Conservation (phyloP, 352 stramenopile species). For the Pythium myriotylum region DNA sequence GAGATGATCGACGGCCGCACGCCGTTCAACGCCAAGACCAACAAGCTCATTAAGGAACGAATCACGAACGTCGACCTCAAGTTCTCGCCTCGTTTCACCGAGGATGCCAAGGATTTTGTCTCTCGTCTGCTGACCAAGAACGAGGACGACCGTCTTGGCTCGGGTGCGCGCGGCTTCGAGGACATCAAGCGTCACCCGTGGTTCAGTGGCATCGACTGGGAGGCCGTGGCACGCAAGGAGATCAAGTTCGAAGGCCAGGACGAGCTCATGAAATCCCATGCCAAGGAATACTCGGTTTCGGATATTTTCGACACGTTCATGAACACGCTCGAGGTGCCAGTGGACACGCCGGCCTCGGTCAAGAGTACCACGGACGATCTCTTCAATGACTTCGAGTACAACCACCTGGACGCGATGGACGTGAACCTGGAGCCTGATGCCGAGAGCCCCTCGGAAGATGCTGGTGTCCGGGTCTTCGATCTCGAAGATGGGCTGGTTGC, state of each 20-base stretch:
- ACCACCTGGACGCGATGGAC: conserved; percentile 70
- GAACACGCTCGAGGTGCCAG: conserved; percentile 81
- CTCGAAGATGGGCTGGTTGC: conserved; percentile 30
- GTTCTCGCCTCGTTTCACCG: conserved; percentile 79
- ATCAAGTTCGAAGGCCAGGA: conserved; percentile 68
- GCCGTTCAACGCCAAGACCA: conserved; percentile 88
- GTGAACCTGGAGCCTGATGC: conserved; percentile 32
- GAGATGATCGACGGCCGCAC: conserved; percentile 89
- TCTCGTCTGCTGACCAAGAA: conserved; percentile 93
- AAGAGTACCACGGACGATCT: conserved; percentile 71
- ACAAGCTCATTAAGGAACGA: conserved; percentile 83
- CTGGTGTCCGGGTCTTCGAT: conserved; percentile 30
- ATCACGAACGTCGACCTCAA: conserved; percentile 86
- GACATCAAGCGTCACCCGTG: conserved; percentile 89
- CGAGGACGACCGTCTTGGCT: conserved; percentile 91
- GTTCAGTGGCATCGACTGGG: conserved; percentile 89
- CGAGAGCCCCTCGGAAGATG: conserved; percentile 45
- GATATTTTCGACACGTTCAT: conserved; percentile 90
- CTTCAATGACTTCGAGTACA: conserved; percentile 85
- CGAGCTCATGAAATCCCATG: conserved; percentile 79
- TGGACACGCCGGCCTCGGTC: conserved; percentile 82
- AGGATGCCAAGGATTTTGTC: conserved; percentile 86
- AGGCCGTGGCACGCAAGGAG: conserved; percentile 59
- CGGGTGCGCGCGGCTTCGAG: conserved; percentile 84
- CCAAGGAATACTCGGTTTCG: conserved; percentile 75